Evolutionary conservation across 495 filamentous ascomycete species (phyloP).

Genomic region (Annulohypoxylon nitens): DNA sequence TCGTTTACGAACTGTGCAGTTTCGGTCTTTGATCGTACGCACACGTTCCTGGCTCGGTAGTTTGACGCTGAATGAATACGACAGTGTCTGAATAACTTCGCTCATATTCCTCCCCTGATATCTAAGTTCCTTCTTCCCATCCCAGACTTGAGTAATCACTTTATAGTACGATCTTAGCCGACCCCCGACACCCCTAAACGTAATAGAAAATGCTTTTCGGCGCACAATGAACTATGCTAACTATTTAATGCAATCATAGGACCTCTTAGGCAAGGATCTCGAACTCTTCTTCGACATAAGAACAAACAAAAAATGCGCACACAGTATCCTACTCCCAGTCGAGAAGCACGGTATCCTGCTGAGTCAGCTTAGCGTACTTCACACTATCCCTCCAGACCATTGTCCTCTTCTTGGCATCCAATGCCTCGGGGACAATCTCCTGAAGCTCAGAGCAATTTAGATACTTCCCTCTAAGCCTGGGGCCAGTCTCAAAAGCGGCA

Average conservation of each 20-base stretch:
- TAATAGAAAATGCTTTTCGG: too few relatives aligned
- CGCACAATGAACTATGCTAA: too few relatives aligned
- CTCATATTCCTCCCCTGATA: background rate
- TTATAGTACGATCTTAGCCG: too few relatives aligned
- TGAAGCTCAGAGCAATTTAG: background rate
- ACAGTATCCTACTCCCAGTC: background rate
- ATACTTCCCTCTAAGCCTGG: background rate
- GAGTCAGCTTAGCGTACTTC: background rate
- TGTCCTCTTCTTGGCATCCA: background rate
- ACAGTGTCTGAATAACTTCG: background rate
- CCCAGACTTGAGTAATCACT: background rate
- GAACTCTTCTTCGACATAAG: background rate
- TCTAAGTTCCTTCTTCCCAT: background rate
- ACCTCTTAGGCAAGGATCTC: too few relatives aligned
- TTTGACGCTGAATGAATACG: background rate
- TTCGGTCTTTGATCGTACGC: background rate
- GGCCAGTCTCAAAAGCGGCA: background rate
- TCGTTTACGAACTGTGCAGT: background rate
- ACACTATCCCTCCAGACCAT: conserved; percentile 5
- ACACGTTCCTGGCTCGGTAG: background rate
- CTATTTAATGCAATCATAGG: background rate
- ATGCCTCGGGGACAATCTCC: background rate
- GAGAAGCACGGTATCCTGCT: background rate
- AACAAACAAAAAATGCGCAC: background rate
- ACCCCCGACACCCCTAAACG: too few relatives aligned